Base-by-base conservation (phyloP, 768 basidiomycete species). In the Tephrocybe sp. region DNA sequence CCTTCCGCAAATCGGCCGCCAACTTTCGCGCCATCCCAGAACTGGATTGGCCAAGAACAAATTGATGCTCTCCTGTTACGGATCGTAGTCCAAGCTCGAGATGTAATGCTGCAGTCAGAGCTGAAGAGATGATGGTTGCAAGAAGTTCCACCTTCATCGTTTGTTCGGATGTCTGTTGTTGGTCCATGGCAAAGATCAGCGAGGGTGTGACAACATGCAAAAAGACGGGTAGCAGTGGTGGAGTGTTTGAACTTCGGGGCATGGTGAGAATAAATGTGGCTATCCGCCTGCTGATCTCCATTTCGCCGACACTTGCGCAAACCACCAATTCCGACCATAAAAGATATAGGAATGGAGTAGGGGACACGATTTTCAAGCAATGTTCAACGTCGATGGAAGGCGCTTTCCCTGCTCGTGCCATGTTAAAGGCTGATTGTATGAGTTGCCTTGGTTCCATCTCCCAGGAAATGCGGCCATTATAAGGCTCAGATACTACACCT, bases 211-310 rank as follows among this genome's bases (percentile, higher is more conserved):
- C 66, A 50, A 79, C 70, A 62, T 87, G 81, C 54, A 89, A 61
- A 64, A 91, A 92, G 23, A 88, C 75, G 0, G 88, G 88, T 17
- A 92, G 71, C 5, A 92, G 73, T 1, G 88, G 87, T 1, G 84
- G 83, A 1, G 65, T 63, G 40, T 58, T 62, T 8, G 77, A 63
- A 16, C 72, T 68, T 19, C 79, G 80, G 36, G 88, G 87, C 54
- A 73, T 80, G 23, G 83, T 78, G 34, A 92, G 73, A 34, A 83
- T 76, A 63, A 84, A 88, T 0, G 85, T 85, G 41, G 82, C 80
- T 22, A 91, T 68, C 36, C 87, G 77, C 47, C 82, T 74, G 62
- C 80, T 80, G 14, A 73, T 75, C 52, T 89, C 87, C 38, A 79
- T 71, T 52, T 84, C 82, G 30, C 83, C 81, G 7, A 79, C 70